Conservation (phyloP, 2,329 filamentous ascomycete genomes). For the Colletotrichum endophyticum region DNA sequence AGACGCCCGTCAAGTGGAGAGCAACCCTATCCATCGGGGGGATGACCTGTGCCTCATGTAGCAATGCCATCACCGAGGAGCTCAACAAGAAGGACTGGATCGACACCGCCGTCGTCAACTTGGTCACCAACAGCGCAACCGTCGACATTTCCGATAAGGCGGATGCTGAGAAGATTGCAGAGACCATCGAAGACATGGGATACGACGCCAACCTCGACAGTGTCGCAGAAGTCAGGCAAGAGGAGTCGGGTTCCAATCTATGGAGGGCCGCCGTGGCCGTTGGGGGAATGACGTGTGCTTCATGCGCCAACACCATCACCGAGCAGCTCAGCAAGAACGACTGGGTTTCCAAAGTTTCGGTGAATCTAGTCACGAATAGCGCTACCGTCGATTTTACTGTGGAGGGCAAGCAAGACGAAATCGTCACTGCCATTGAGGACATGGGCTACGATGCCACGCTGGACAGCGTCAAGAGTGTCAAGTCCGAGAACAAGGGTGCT, state of each 20-base stretch:
- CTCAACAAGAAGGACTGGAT: conserved; percentile 65
- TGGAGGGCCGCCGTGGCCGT: conserved; percentile 64
- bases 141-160: conserved; percentile 54
- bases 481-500: conserved; percentile 23
- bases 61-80: conserved; percentile 65
- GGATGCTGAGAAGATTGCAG: conserved; percentile 36
- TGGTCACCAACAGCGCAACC: conserved; percentile 70
- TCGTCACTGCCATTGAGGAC: conserved; percentile 48
- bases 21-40: conserved; percentile 67
- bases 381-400: conserved; percentile 55
- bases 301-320: conserved; percentile 70
- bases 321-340: conserved; percentile 60
- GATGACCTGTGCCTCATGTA: conserved; percentile 77
- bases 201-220: conserved; percentile 68
- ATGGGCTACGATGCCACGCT: conserved; percentile 65
- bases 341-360: conserved; percentile 55
- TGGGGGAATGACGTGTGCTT: conserved; percentile 76
- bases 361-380: conserved; percentile 66
- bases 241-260: conserved; percentile 47
- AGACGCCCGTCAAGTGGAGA: conserved; percentile 39
- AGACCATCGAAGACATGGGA: conserved; percentile 66
- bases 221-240: conserved; percentile 45
- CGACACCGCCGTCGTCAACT: conserved; percentile 62
- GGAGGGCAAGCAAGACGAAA: conserved; percentile 18
- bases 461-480: conserved; percentile 43